These are phyloP conservation scores for Cornus suecica DNA, from an alignment of 148 eudicot genomes.

Conservation along the genomic window DNA sequence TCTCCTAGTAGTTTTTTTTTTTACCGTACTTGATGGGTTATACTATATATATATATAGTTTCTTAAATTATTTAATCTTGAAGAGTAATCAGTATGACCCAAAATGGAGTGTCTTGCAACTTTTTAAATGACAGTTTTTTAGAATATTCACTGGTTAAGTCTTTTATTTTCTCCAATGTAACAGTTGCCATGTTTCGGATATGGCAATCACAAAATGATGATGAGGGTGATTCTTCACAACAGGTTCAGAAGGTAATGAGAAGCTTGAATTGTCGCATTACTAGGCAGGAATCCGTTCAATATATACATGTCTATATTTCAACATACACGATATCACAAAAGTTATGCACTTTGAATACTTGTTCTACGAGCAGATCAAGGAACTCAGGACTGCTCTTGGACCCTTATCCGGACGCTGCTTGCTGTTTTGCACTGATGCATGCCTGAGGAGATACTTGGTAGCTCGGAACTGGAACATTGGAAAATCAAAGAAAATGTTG, in stretches of 20 bases:
- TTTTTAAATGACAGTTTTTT: too few relatives aligned
- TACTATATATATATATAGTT: too few relatives aligned
- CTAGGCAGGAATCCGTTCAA: not conserved
- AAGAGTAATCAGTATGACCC: not conserved
- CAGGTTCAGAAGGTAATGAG: conserved; percentile 54
- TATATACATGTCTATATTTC: not conserved
- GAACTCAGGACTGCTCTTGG: conserved; percentile 67
- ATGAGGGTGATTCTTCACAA: conserved; percentile 32
- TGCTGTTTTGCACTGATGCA: conserved; percentile 64
- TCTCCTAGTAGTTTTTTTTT: not conserved
- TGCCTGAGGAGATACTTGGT: conserved; percentile 79
- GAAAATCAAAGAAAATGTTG: conserved; percentile 79
- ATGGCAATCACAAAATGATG: conserved; percentile 10
- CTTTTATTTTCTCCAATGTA: not conserved
- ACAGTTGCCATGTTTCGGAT: not conserved
- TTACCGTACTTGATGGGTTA: not conserved
- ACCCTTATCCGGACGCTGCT: conserved; percentile 53
- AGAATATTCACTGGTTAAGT: not conserved
- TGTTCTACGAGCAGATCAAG: conserved; percentile 37
- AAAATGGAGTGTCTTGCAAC: not conserved
- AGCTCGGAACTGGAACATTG: conserved; percentile 90
- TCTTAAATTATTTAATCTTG: not conserved
- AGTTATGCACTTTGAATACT: not conserved
- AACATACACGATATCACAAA: not conserved
- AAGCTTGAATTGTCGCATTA: not conserved